A percentile compares a stretch with the other conserved stretches of the same genome.
Conservation (phyloP, 768 basidiomycete genomes). For the Tremella mesenterica region DNA sequence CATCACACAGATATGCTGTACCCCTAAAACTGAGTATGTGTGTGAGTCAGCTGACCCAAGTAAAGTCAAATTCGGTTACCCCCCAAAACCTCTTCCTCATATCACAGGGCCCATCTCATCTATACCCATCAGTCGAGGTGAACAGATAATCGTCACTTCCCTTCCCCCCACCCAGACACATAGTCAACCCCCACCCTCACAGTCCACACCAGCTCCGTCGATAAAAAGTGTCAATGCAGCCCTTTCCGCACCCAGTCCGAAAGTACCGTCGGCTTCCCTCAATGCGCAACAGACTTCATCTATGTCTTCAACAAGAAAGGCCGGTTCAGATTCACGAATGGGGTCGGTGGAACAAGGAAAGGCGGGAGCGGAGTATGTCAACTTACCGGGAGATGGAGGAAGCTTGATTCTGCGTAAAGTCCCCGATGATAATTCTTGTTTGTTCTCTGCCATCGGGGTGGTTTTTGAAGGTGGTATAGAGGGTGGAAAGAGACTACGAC, state of each 20-base stretch:
- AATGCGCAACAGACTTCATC: too few species aligned
- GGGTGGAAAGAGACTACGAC: slow-evolving; percentile 62
- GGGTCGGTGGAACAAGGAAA: neutral
- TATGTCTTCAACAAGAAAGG: too few species aligned
- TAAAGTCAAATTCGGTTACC: slow-evolving; percentile 61
- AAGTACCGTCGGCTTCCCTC: neutral
- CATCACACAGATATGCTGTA: neutral
- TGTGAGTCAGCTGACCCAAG: neutral
- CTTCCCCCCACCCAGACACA: slow-evolving; percentile 1
- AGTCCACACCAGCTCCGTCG: slow-evolving; percentile 7
- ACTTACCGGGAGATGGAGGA: slow-evolving; percentile 32
- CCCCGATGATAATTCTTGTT: slow-evolving; percentile 95
- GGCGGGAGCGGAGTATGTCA: slow-evolving; percentile 5
- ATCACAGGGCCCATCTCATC: slow-evolving; percentile 52
- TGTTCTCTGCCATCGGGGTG: slow-evolving; percentile 78
- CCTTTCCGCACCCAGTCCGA: slow-evolving; percentile 14
- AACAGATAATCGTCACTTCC: slow-evolving; percentile 71
- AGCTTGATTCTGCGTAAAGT: slow-evolving; percentile 54
- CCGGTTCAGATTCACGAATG: too few species aligned
- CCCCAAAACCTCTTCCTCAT: slow-evolving; percentile 63
- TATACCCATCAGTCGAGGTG: slow-evolving; percentile 66
- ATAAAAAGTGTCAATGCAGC: slow-evolving; percentile 8
- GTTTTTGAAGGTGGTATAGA: slow-evolving; percentile 73
- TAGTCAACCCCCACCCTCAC: slow-evolving; percentile 1
- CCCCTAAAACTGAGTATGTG: too few species aligned